Evolutionary conservation across 805 yeast genomes (phyloP).

Genomic region (Suhomyces canberraensis): DNA sequence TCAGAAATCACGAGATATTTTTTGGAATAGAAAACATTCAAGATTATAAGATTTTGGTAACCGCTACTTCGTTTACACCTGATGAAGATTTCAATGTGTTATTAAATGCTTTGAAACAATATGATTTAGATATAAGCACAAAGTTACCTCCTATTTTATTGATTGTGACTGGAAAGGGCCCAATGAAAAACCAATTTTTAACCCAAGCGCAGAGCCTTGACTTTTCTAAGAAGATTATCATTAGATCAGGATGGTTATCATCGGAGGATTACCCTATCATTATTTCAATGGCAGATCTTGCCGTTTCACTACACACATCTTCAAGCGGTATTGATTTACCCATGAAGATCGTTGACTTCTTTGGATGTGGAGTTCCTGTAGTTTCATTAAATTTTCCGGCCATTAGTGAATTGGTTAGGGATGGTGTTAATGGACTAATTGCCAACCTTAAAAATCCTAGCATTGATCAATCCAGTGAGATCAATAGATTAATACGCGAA

Average conservation of each 20-base stretch:
- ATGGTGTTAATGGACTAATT: slow-evolving; percentile 65
- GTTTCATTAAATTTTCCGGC: slow-evolving; percentile 75
- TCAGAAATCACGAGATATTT: slow-evolving; percentile 26
- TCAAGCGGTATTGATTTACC: slow-evolving; percentile 94
- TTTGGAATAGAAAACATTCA: slow-evolving; percentile 17
- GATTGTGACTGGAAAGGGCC: slow-evolving; percentile 97
- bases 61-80: slow-evolving; percentile 92
- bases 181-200: slow-evolving; percentile 57
- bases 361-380: slow-evolving; percentile 95
- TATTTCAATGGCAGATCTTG: slow-evolving; percentile 76
- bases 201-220: slow-evolving; percentile 40
- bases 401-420: slow-evolving; percentile 69
- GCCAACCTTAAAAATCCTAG: slow-evolving; percentile 22
- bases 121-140: slow-evolving; percentile 39
- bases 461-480: slow-evolving; percentile 18
- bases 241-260: slow-evolving; percentile 73
- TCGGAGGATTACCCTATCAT: slow-evolving; percentile 76
- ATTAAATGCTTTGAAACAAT: slow-evolving; percentile 61
- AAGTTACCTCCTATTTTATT: slow-evolving; percentile 51
- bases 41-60: slow-evolving; percentile 64
- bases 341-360: slow-evolving; percentile 94
- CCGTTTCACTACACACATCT: slow-evolving; percentile 86
- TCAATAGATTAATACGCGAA: slow-evolving; percentile 22
- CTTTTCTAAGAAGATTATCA: slow-evolving; percentile 47
- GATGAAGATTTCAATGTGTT: slow-evolving; percentile 84